These are phyloP conservation scores for Podaxis sp. DNA, from an alignment of 768 basidiomycete species.

Conservation along the genomic window DNA sequence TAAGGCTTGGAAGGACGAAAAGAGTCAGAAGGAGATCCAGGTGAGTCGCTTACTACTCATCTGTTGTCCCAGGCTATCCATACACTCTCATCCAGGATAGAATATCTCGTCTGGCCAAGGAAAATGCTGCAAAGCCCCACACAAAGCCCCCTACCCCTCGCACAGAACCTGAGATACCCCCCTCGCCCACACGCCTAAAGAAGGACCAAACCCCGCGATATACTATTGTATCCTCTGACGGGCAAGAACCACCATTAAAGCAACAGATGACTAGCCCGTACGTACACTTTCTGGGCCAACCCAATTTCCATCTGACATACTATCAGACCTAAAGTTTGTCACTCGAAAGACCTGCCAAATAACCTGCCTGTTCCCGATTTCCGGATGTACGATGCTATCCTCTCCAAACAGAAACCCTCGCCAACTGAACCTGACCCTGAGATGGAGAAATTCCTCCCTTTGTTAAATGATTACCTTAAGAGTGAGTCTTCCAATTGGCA, in stretches of 20 bases:
- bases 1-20: constrained; percentile 63
- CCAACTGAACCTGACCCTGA: constrained; percentile 45
- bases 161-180: constrained; percentile 14
- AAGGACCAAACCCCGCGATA: constrained; percentile 48
- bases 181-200: constrained; percentile 14
- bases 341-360: constrained; percentile 44
- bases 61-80: background rate
- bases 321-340: constrained; percentile 53
- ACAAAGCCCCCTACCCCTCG: constrained; percentile 17
- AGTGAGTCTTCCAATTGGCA: constrained; percentile 37
- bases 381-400: constrained; percentile 74
- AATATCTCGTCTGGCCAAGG: constrained; percentile 51
- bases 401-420: constrained; percentile 29
- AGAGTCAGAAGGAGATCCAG: constrained; percentile 57
- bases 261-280: constrained; percentile 42
- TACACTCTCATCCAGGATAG: constrained; percentile 43
- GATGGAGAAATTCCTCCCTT: constrained; percentile 74
- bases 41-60: constrained; percentile 31
- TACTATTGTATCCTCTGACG: constrained; percentile 42
- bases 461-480: constrained; percentile 73
- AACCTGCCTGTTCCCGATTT: constrained; percentile 38
- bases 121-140: constrained; percentile 26
- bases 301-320: background rate
- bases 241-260: constrained; percentile 22
- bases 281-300: constrained; percentile 15